Evolutionary conservation across 768 basidiomycete species (phyloP).

Genomic region (Aureoboletus auriporus): DNA sequence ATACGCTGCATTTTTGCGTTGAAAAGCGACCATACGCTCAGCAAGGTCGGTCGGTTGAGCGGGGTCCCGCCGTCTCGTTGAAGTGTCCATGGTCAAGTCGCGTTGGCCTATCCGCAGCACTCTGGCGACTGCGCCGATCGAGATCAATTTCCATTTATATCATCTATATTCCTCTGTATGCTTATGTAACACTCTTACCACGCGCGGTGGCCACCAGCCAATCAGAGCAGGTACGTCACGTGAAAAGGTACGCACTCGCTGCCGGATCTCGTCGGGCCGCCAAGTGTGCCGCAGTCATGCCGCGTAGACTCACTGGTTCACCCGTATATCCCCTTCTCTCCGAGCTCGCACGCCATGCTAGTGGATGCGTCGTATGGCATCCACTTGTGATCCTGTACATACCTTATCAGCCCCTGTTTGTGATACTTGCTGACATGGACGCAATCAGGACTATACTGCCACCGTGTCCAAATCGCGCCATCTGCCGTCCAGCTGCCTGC

Average conservation of each 20-base stretch:
- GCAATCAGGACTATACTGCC: slow-evolving; percentile 60
- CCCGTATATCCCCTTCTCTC: slow-evolving; percentile 58
- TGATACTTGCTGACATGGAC: slow-evolving; percentile 65
- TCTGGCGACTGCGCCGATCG: slow-evolving; percentile 30
- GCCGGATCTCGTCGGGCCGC: slow-evolving; percentile 16
- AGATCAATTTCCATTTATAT: slow-evolving; percentile 24
- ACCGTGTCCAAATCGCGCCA: slow-evolving; percentile 42
- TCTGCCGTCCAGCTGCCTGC: slow-evolving; percentile 56
- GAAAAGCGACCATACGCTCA: slow-evolving; percentile 64
- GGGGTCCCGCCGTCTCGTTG: slow-evolving; percentile 35
- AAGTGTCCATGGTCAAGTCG: slow-evolving; percentile 27
- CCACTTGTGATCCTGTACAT: slow-evolving; percentile 75
- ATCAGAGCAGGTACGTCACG: background rate
- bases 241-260: no score
- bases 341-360: slow-evolving; percentile 80
- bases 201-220: no score
- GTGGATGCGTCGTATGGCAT: slow-evolving; percentile 73
- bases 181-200: slow-evolving; percentile 8
- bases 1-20: slow-evolving; percentile 60
- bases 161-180: slow-evolving; percentile 10
- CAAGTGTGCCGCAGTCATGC: slow-evolving; percentile 73
- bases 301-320: slow-evolving; percentile 46
- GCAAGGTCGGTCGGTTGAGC: slow-evolving; percentile 46
- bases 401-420: no score
- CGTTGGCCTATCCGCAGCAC: slow-evolving; percentile 26